Base-by-base conservation (phyloP, 768 basidiomycete species). In the Suillus clintonianus region DNA sequence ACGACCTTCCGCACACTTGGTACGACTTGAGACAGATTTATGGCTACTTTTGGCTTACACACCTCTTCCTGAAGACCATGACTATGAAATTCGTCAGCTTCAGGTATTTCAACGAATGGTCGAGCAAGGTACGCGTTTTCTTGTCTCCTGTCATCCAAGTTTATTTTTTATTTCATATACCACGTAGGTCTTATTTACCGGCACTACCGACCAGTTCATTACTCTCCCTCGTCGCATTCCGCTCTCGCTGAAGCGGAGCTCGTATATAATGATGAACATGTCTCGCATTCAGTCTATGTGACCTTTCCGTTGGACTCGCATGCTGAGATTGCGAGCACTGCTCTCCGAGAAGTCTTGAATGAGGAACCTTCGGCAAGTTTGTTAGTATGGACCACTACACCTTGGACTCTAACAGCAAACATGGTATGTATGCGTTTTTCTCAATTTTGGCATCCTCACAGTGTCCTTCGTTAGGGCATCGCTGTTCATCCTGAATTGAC, bases 201-300 rank as follows among this genome's bases (percentile, higher is more conserved):
- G 61, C 88, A 91, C 65, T 89, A 93, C 69, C 88, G 95, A 34
- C 97, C 97, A 0, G 94, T 96, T 6, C 88, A 97, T 74, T 98
- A 94, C 74, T 98, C 97, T 0, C 97, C 97, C 3, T 97, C 95
- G 0, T 97, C 96, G 1, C 87, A 85, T 47, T 96, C 97, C 7
- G 97, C 97, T 0, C 79, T 99, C 15, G 97, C 97, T 0, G 97
- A 99, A 78, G 94, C 96, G 5, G 97, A 99, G 73, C 81, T 99
- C 34, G 84, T 87, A 32, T 98, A 98, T 78, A 89, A 87, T 65
- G 96, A 97, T 36, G 86, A 92, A 68, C 95, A 97, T 72, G 78
- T 88, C 54, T 97, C 95, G 0, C 87, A 90, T 67, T 92, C 95
- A 6, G 92, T 92, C 47, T 98, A 93, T 70, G 91, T 97, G 47